A percentile compares a stretch with the other conserved stretches of the same genome.
These are phyloP conservation scores for Lolium rigidum DNA, from an alignment of 176 grass and related monocot species.

Conservation along the genomic window DNA sequence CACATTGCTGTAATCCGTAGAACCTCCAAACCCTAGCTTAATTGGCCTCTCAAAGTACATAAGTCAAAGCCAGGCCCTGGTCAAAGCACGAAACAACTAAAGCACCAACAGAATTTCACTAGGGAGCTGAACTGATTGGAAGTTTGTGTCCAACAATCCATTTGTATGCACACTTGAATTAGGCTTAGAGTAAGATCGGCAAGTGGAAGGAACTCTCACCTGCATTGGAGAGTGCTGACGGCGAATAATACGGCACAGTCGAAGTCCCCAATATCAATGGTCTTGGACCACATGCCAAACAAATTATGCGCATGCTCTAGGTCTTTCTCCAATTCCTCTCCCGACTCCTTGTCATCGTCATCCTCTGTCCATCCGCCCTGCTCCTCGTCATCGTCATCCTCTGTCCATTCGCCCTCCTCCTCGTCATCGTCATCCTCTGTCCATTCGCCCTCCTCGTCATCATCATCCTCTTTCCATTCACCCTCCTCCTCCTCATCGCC, in stretches of 20 bases:
- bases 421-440: not conserved
- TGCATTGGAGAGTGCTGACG: not conserved
- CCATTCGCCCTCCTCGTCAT: not conserved
- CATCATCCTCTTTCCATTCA: not conserved
- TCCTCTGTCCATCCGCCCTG: not conserved
- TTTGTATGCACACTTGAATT: not conserved
- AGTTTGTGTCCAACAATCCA: not conserved
- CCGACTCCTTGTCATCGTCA: not conserved
- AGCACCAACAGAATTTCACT: not conserved
- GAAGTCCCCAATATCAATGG: not conserved
- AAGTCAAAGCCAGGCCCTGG: not conserved
- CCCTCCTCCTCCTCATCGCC: not conserved
- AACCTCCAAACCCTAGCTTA: not conserved
- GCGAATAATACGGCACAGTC: not conserved
- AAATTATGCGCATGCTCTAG: not conserved
- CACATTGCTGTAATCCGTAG: not conserved
- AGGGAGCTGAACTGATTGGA: not conserved
- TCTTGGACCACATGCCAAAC: not conserved
- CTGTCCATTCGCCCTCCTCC: not conserved
- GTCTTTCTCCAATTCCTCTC: not conserved
- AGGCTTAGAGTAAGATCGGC: constrained; percentile 1
- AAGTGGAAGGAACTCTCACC: not conserved
- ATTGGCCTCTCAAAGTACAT: not conserved
- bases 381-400: not conserved
- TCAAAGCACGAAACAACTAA: not conserved